Evolutionary conservation across 352 stramenopile species (phyloP).

Genomic region (Aphanomyces astaci): DNA sequence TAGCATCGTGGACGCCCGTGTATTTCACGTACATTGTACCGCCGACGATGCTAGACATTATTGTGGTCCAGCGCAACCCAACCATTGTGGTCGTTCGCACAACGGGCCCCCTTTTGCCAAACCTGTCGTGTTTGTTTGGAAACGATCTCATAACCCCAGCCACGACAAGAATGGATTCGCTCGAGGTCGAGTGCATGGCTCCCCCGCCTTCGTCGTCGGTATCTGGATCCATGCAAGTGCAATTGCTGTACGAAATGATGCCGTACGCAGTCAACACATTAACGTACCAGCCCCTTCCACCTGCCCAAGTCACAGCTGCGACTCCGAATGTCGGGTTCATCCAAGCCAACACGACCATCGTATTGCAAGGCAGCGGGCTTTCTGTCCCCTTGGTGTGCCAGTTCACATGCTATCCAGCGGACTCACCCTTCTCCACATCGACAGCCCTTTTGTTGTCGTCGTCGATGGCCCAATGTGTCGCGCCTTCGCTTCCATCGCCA

Average conservation of each 20-base stretch:
- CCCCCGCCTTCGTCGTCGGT: neutral
- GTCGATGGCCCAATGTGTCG: neutral
- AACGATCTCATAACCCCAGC: neutral
- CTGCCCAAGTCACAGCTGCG: neutral
- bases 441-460: neutral
- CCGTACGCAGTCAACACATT: neutral
- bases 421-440: neutral
- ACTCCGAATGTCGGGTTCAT: neutral
- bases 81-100: neutral
- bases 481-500: neutral
- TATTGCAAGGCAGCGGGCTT: neutral
- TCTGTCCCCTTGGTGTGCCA: neutral
- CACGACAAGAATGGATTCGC: neutral
- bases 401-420: neutral
- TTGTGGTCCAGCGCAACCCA: neutral
- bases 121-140: neutral
- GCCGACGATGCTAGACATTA: neutral
- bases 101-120: neutral
- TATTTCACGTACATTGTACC: constrained; percentile 16
- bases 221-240: neutral
- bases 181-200: neutral
- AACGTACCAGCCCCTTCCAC: neutral
- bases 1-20: neutral
- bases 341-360: constrained; percentile 5
- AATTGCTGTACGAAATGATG: neutral